phyloP scores from a whole-genome alignment of 1,139 yeast species.

The Blastobotrys elegans region DNA sequence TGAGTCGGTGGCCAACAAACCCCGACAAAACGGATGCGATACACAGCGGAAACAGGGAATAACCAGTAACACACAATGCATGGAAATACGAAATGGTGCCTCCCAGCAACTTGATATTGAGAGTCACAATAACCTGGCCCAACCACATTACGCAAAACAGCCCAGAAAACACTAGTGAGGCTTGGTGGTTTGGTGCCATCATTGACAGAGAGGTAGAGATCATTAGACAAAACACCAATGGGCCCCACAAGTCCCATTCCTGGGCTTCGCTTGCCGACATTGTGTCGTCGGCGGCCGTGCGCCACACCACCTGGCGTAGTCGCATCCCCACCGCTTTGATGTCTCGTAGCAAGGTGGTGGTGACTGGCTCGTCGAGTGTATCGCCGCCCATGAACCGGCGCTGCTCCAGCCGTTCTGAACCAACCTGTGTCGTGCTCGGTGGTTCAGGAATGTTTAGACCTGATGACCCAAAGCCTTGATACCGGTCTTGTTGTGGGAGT shows the following conservation, averaged over 20 bases:
- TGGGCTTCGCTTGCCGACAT: slow-evolving; percentile 20
- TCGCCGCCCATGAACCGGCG: slow-evolving; percentile 79
- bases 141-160: slow-evolving; percentile 56
- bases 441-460: slow-evolving; percentile 19
- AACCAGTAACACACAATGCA: slow-evolving; percentile 76
- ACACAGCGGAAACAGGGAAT: slow-evolving; percentile 73
- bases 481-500: slow-evolving; percentile 6
- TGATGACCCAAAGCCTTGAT: slow-evolving; percentile 10
- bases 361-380: slow-evolving; percentile 79
- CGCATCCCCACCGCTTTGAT: slow-evolving; percentile 59
- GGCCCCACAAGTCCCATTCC: slow-evolving; percentile 93
- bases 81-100: slow-evolving; percentile 71
- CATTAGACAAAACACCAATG: slow-evolving; percentile 63
- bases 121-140: slow-evolving; percentile 48
- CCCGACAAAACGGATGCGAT: slow-evolving; percentile 60
- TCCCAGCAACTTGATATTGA: slow-evolving; percentile 72
- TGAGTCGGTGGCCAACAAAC: slow-evolving; percentile 48
- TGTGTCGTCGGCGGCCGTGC: slow-evolving; percentile 21
- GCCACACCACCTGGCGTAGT: slow-evolving; percentile 64
- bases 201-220: slow-evolving; percentile 51
- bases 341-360: slow-evolving; percentile 64
- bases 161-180: slow-evolving; percentile 55
- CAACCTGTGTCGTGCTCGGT: slow-evolving; percentile 22
- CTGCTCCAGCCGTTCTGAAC: slow-evolving; percentile 56
- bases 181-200: slow-evolving; percentile 38